Evolutionary conservation across 139 green algal species (phyloP).

Genomic region (Auxenochlorella protothecoides): DNA sequence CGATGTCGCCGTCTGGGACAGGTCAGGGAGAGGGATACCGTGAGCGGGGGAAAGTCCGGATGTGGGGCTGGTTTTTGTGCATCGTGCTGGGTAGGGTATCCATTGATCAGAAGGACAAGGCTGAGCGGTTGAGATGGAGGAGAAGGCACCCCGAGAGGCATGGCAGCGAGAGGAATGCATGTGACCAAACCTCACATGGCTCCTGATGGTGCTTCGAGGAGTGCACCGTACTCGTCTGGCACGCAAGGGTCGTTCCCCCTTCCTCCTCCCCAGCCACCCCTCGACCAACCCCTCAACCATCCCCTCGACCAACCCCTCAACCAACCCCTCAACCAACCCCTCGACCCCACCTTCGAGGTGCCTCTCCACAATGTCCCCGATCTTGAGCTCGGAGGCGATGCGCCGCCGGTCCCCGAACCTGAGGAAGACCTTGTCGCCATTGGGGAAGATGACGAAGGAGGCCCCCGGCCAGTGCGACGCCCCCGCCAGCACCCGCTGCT

Average conservation of each 20-base stretch:
- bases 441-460: slow-evolving; percentile 75
- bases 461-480: slow-evolving; percentile 68
- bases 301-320: too few relatives aligned
- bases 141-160: not conserved
- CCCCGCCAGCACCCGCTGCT: slow-evolving; percentile 58
- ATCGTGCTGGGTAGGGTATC: too few relatives aligned
- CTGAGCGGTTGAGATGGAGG: not conserved
- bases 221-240: too few relatives aligned
- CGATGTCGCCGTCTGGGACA: slow-evolving; percentile 74
- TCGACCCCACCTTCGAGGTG: slow-evolving; percentile 54
- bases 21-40: not conserved
- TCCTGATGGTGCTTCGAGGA: too few relatives aligned
- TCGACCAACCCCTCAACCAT: too few relatives aligned
- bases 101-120: too few relatives aligned
- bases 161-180: too few relatives aligned
- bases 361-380: slow-evolving; percentile 85
- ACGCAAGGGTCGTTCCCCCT: too few relatives aligned
- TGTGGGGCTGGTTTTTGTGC: too few relatives aligned
- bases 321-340: too few relatives aligned
- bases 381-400: slow-evolving; percentile 74
- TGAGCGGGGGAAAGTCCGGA: not conserved
- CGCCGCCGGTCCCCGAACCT: slow-evolving; percentile 82
- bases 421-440: slow-evolving; percentile 54
- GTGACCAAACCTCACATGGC: too few relatives aligned
- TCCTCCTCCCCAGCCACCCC: too few relatives aligned